Conservation (phyloP, 2,329 filamentous ascomycete species). For the Exserohilum turcica region DNA sequence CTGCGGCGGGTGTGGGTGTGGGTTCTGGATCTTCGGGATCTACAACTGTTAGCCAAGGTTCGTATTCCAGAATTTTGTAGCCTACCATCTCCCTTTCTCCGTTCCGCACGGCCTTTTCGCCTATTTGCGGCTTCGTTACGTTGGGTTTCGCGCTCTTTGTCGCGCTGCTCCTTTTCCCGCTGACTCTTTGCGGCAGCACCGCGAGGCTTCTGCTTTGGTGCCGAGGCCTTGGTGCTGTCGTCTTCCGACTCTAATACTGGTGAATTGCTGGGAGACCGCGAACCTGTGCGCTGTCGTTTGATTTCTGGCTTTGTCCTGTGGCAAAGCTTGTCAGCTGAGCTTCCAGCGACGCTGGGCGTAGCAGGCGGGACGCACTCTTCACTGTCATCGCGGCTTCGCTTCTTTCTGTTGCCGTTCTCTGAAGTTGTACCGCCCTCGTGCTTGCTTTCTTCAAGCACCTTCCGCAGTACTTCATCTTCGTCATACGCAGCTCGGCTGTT, state of each 20-base stretch:
- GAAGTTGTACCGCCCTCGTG: slow-evolving; percentile 69
- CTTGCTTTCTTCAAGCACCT: slow-evolving; percentile 94
- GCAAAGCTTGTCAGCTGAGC: slow-evolving; percentile 38
- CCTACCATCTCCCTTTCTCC: slow-evolving; percentile 79
- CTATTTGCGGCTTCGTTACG: slow-evolving; percentile 76
- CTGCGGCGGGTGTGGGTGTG: slow-evolving; percentile 28
- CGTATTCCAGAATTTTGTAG: slow-evolving; percentile 19
- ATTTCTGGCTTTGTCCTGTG: slow-evolving; percentile 69
- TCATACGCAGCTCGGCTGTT: slow-evolving; percentile 96
- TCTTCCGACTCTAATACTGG: slow-evolving; percentile 74
- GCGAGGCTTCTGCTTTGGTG: slow-evolving; percentile 51
- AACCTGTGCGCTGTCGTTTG: slow-evolving; percentile 81
- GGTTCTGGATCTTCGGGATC: slow-evolving; percentile 37
- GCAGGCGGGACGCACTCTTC: slow-evolving; percentile 75
- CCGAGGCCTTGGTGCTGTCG: slow-evolving; percentile 56
- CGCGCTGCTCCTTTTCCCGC: slow-evolving; percentile 66
- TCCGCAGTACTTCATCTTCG: slow-evolving; percentile 85
- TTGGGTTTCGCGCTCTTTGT: slow-evolving; percentile 72
- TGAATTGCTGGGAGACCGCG: slow-evolving; percentile 53
- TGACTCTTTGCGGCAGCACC: slow-evolving; percentile 56
- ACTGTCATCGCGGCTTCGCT: slow-evolving; percentile 86
- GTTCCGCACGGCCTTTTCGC: slow-evolving; percentile 80
- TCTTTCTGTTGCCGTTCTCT: slow-evolving; percentile 66
- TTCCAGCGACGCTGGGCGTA: slow-evolving; percentile 5
- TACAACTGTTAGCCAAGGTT: slow-evolving; percentile 30